Evolutionary conservation across 225 moss, liverwort and hornwort genomes (phyloP).

Genomic region (Bryum argenteum): DNA sequence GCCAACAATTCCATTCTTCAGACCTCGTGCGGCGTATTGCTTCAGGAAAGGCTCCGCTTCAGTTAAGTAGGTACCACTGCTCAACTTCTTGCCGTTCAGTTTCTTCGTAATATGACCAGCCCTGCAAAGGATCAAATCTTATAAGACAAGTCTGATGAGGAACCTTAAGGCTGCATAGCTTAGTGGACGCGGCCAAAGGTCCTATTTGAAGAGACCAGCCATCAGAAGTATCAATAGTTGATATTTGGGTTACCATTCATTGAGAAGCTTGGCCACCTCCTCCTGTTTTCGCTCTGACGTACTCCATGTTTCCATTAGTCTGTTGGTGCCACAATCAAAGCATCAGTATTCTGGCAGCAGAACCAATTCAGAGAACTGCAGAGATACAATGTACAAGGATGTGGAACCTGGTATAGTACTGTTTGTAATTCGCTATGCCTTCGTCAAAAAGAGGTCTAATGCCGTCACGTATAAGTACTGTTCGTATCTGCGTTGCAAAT

Average conservation of each 20-base stretch:
- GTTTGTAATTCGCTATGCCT: conserved; percentile 73
- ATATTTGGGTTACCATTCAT: conserved; percentile 68
- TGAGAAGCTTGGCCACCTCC: conserved; percentile 80
- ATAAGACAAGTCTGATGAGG: conserved; percentile 3
- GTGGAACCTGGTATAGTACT: conserved; percentile 69
- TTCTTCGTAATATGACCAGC: conserved; percentile 69
- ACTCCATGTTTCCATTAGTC: conserved; percentile 91
- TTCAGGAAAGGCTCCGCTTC: conserved; percentile 95
- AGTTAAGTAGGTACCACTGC: conserved; percentile 66
- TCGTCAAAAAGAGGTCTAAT: conserved; percentile 64
- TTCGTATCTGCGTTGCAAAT: conserved; percentile 64
- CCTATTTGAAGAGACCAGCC: neutral
- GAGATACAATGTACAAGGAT: neutral
- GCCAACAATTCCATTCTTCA: conserved; percentile 71
- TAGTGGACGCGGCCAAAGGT: neutral
- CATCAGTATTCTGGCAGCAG: too few relatives aligned
- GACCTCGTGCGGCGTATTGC: conserved; percentile 69
- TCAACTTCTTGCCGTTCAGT: conserved; percentile 59
- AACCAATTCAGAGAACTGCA: too few relatives aligned
- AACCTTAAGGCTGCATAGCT: neutral
- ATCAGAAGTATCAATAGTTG: conserved; percentile 1
- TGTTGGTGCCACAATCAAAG: conserved; percentile 18
- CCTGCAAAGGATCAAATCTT: conserved; percentile 54
- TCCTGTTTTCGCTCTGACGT: conserved; percentile 79
- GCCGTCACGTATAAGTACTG: conserved; percentile 95